These are phyloP conservation scores for Yamadazyma friedrichii DNA, from an alignment of 1,139 yeast genomes.

Conservation along the genomic window DNA sequence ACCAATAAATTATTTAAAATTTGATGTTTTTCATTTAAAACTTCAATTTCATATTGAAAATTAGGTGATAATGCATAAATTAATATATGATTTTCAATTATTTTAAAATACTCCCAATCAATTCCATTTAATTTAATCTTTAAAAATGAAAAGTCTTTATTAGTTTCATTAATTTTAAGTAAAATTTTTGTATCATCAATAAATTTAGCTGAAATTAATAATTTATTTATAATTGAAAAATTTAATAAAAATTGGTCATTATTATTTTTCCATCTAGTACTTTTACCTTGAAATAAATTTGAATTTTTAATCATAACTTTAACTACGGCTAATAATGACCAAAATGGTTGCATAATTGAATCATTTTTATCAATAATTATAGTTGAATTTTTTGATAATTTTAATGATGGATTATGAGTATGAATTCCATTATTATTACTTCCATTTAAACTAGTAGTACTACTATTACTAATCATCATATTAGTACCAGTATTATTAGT, in stretches of 20 bases:
- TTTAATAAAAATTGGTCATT: constrained; percentile 17
- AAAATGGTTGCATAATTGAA: constrained; percentile 55
- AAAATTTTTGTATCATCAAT: constrained; percentile 38
- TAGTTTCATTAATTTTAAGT: constrained; percentile 38
- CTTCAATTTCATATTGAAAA: constrained; percentile 66
- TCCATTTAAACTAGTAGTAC: background rate
- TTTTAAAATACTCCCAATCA: constrained; percentile 55
- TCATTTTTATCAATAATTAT: constrained; percentile 14
- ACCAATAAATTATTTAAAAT: constrained; percentile 26
- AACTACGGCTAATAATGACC: constrained; percentile 65
- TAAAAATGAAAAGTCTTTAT: constrained; percentile 31
- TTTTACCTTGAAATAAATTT: constrained; percentile 52
- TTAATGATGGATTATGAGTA: constrained; percentile 8
- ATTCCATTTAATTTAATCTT: constrained; percentile 58
- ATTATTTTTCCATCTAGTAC: constrained; percentile 30
- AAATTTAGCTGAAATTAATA: constrained; percentile 24
- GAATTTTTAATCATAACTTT: constrained; percentile 53
- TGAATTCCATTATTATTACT: background rate
- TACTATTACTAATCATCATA: background rate
- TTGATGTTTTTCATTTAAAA: constrained; percentile 31
- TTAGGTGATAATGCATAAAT: constrained; percentile 67
- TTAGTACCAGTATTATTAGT: background rate
- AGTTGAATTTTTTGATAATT: constrained; percentile 17
- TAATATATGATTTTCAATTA: constrained; percentile 39
- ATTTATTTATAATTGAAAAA: constrained; percentile 7